A percentile compares a stretch with the other conserved stretches of the same genome.
These are phyloP conservation scores for Colletotrichum sp. DNA, from an alignment of 2,329 filamentous ascomycete genomes.

Conservation along the genomic window DNA sequence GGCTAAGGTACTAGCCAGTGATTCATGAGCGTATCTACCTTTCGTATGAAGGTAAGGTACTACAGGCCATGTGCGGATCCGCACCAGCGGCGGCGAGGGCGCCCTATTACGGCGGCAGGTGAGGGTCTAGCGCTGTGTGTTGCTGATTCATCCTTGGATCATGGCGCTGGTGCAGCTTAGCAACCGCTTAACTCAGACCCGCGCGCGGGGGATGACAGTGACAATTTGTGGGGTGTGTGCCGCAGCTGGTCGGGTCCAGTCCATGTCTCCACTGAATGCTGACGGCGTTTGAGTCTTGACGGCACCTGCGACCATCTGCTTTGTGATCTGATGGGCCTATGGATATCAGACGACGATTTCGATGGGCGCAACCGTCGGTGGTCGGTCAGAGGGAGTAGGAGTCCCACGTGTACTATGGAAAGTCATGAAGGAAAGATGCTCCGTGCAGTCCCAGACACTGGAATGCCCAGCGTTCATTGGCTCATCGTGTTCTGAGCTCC, in stretches of 20 bases:
- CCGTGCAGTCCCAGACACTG: background rate
- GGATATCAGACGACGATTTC: background rate
- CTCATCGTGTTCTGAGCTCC: background rate
- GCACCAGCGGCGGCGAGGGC: background rate
- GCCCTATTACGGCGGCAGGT: background rate
- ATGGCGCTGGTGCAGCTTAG: slow-evolving; percentile 6
- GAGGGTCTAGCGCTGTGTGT: background rate
- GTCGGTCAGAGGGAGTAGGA: background rate
- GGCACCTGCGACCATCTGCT: background rate
- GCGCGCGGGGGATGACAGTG: background rate
- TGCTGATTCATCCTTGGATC: slow-evolving; percentile 15
- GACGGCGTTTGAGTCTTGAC: background rate
- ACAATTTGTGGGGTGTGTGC: background rate
- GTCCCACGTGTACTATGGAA: background rate
- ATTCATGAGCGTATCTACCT: background rate
- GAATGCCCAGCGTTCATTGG: background rate
- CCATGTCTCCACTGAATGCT: background rate
- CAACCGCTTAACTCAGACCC: slow-evolving; percentile 12
- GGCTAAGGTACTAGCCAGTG: background rate
- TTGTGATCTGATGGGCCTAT: background rate
- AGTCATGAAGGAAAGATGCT: background rate
- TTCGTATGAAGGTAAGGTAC: background rate
- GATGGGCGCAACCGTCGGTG: background rate
- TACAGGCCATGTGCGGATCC: background rate
- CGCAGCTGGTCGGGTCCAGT: background rate